Conservation (phyloP, 75 land plant species). For the Selaginella moellendorffii region DNA sequence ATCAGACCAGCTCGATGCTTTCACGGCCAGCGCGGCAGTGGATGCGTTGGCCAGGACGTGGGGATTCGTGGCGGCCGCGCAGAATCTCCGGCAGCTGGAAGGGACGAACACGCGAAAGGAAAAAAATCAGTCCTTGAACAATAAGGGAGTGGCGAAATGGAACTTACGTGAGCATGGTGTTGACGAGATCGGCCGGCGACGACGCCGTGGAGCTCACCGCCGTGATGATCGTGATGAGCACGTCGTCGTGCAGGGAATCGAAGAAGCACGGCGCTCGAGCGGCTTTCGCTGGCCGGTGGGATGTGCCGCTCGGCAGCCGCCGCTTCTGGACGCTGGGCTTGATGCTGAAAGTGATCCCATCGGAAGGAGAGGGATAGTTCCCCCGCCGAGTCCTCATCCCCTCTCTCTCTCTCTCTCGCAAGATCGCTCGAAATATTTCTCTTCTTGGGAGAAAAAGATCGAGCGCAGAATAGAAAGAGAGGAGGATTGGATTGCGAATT, state of each 20-base stretch:
- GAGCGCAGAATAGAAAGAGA: not conserved
- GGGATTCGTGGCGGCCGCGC: constrained; percentile 27
- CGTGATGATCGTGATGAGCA: constrained; percentile 32
- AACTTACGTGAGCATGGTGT: constrained; percentile 33
- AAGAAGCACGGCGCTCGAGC: constrained; percentile 16
- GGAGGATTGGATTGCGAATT: no score
- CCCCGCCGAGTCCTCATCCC: constrained; percentile 9
- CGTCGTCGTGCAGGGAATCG: constrained; percentile 43
- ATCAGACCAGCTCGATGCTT: constrained; percentile 44
- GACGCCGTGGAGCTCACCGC: constrained; percentile 32
- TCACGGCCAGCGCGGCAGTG: constrained; percentile 21
- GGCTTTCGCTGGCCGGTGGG: not conserved
- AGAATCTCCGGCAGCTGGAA: constrained; percentile 47
- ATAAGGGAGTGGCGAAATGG: no score
- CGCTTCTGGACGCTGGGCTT: not conserved
- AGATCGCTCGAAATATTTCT: no score
- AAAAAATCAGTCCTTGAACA: no score
- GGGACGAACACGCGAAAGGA: no score
- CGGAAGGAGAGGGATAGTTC: constrained; percentile 13
- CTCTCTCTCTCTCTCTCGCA: not conserved
- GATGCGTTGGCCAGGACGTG: constrained; percentile 33
- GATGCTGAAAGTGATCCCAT: constrained; percentile 16
- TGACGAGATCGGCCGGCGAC: constrained; percentile 37
- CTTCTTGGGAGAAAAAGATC: not conserved
- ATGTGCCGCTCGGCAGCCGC: not conserved